Evolutionary conservation across 2,329 filamentous ascomycete species (phyloP).

Genomic region (Peltaster fructicola): DNA sequence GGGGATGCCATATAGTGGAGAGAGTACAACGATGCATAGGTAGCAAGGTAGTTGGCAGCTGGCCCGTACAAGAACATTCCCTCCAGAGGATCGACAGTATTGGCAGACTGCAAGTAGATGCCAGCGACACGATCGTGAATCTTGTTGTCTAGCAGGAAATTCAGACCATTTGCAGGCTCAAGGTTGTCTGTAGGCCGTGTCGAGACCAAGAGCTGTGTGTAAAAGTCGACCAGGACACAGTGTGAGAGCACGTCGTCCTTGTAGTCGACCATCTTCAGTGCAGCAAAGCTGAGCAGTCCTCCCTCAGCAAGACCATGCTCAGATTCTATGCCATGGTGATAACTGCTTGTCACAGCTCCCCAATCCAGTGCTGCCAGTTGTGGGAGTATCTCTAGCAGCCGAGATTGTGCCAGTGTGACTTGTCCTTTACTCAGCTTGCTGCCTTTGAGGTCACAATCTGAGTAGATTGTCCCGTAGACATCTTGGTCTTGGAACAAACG

Average conservation of each 20-base stretch:
- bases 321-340: slow-evolving; percentile 34
- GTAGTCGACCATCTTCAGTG: slow-evolving; percentile 37
- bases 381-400: slow-evolving; percentile 40
- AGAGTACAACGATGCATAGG: slow-evolving; percentile 37
- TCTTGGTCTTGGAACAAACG: slow-evolving; percentile 43
- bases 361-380: slow-evolving; percentile 37
- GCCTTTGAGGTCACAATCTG: slow-evolving; percentile 31
- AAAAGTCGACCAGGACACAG: slow-evolving; percentile 41
- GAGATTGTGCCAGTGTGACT: slow-evolving; percentile 42
- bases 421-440: slow-evolving; percentile 30
- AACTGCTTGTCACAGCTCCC: slow-evolving; percentile 32
- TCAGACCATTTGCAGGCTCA: slow-evolving; percentile 19
- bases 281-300: slow-evolving; percentile 36
- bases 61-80: slow-evolving; percentile 35
- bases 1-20: slow-evolving; percentile 34
- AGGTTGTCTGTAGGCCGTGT: slow-evolving; percentile 3
- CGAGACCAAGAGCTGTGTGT: slow-evolving; percentile 33
- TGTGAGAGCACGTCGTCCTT: slow-evolving; percentile 41
- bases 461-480: slow-evolving; percentile 39
- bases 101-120: slow-evolving; percentile 33
- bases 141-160: slow-evolving; percentile 34
- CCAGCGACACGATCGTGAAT: slow-evolving; percentile 33
- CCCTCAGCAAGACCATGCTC: slow-evolving; percentile 17
- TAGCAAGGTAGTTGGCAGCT: slow-evolving; percentile 39
- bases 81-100: slow-evolving; percentile 30